Evolutionary conservation across 306 rosid genomes (phyloP), one percentile per base, ranked within the genome.

Genomic region (Cicer pinnatifidum): DNA sequence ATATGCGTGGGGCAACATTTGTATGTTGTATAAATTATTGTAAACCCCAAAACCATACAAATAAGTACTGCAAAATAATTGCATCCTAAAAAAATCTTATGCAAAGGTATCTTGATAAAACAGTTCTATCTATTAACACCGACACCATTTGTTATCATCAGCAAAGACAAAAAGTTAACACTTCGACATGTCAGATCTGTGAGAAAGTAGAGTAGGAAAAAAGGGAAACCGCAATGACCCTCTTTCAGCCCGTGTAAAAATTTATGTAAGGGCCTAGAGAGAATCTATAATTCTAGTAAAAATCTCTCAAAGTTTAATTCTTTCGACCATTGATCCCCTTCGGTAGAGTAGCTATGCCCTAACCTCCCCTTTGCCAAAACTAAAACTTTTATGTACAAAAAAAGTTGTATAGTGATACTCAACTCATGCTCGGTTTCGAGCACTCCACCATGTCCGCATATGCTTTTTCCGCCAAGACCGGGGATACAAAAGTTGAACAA

Each of bases 401-500:
- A 67, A 38, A 15, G 51, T 2, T 67, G 67, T 59, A 33, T 10
- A 56, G 61, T 41, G 57, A 68, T 40, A 77, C 84, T 72, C 63
- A 57, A 57, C 40, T 69, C 53, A 84, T 54, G 78, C 17, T 47
- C 57, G 69, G 78, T 78, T 77, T 78, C 82, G 68, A 44, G 40
- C 38, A 53, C 67, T 66, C 45, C 82, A 38, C 81, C 90, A 40
- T 76, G 86, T 67, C 72, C 78, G 75, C 77, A 67, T 50, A 81
- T 64, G 69, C 74, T 80, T 91, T 61, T 91, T 94, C 41, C 94
- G 91, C 50, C 86, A 86, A 54, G 95, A 85, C 2, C 83, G 83
- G 3, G 94, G 92, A 75, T 87, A 85, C 84, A 94, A 63, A 75
- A 94, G 98, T 81, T 84, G 91, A 76, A 82, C 87, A 82, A 94